Evolutionary conservation across 345 rosid species (phyloP), one percentile per base, ranked within the genome.

Genomic region (Populus davidiana): DNA sequence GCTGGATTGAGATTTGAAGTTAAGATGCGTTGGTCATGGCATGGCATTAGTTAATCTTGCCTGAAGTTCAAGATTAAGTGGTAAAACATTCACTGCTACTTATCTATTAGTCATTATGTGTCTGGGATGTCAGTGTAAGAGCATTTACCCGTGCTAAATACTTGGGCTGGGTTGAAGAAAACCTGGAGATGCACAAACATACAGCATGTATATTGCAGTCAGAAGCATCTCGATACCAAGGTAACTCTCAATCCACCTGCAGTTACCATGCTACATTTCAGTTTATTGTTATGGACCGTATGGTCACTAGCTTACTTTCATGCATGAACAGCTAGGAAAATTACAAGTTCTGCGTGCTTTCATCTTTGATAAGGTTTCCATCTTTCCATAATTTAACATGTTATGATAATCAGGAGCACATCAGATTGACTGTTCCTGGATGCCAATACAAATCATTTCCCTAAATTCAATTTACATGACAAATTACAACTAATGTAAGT

Each of bases 1-100:
- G 97, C 77, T 88, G 92, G 93, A 84, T 89, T 35, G 89, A 84
- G 84, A 78, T 84, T 73, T 80, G 72, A 52, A 63, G 62, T 71
- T 85, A 79, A 69, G 62, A 72, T 36, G 54, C 33, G 31, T 12
- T 59, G 13, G 18, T 9, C 27, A 18, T 10, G 52, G 35, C 44
- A 35, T 49, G n/a, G 39, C 72, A 33, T 9, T 27, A 29, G 7
- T 50, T 71, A 61, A 5, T 67, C 5, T 31, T 49, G 1, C 70
- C 16, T 23, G 38, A 29, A n/a, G 29, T 69, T 70, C 36, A 50
- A 5, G 71, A 52, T 33, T 35, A 72, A 81, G 65, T 43, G 77
- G 61, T 71, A 47, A 38, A 10, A 17, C 69, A 36, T 63, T 75
- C 54, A 49, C 4, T 69, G 29, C 18, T 21, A 44, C 23, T n/a